These are phyloP conservation scores for Alloteropsis angusta DNA, from an alignment of 202 grass and related monocot species.

Conservation along the genomic window DNA sequence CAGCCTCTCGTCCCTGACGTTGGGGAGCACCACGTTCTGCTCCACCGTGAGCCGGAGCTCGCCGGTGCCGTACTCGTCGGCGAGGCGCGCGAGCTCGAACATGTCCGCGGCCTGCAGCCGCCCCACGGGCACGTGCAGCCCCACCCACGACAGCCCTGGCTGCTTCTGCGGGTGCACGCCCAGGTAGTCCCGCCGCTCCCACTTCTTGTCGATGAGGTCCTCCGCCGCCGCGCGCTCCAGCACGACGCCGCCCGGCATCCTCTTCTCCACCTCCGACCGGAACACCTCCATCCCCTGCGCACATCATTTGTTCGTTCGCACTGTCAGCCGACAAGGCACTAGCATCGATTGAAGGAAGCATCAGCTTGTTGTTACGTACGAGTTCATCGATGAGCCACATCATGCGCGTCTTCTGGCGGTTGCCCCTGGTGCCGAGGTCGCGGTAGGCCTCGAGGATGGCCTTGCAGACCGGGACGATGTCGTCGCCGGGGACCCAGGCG, in stretches of 20 bases:
- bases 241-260: constrained; percentile 47
- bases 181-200: constrained; percentile 70
- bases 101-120: constrained; percentile 62
- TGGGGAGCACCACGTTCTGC: constrained; percentile 92
- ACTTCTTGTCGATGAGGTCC: constrained; percentile 54
- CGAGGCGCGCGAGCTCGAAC: constrained; percentile 67
- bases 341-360: neutral
- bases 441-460: constrained; percentile 67
- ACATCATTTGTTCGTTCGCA: neutral
- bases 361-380: too few relatives aligned
- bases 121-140: constrained; percentile 70
- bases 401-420: constrained; percentile 85
- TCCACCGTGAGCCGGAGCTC: constrained; percentile 90
- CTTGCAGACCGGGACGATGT: constrained; percentile 54
- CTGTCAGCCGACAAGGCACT: neutral
- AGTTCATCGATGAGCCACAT: constrained; percentile 99
- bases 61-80: constrained; percentile 68
- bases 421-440: constrained; percentile 69
- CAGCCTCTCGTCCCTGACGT: constrained; percentile 41
- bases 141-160: constrained; percentile 55
- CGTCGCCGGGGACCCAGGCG: constrained; percentile 63
- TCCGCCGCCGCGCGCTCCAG: constrained; percentile 42
- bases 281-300: constrained; percentile 71
- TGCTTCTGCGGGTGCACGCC: constrained; percentile 77
- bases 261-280: constrained; percentile 66